Evolutionary conservation across 495 filamentous ascomycete genomes (phyloP), one percentile per base, ranked within the genome.

Genomic region (Jackrogersella minutella): DNA sequence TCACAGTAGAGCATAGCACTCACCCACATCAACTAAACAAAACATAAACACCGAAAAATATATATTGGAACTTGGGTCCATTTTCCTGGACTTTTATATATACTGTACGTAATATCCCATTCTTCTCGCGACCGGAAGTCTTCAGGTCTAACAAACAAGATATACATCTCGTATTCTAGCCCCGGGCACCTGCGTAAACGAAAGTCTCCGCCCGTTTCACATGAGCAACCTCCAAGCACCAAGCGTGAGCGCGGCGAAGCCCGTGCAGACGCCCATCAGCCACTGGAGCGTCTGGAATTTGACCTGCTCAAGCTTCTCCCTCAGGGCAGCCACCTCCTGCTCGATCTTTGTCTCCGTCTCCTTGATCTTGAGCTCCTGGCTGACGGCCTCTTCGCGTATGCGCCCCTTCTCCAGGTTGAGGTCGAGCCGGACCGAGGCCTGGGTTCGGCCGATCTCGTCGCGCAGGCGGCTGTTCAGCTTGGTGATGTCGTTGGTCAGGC

Each of bases 261-360:
- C 80, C 0, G 95, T 97, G 72, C 92, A 97, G 58, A 99, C 95
- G 76, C 95, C 95, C 89, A 98, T 96, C 31, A 99, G 81, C 95
- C 95, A 99, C 80, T 98, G 96, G 74, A 99, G 76, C 43, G 96
- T 98, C 69, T 91, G 90, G 77, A 98, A 98, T 81, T 99, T 98
- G 62, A 99, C 95, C 57, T 91, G 92, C 81, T 98, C 96, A 30
- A 99, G 82, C 77, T 94, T 87, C 79, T 97, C 95, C 63, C 92
- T 81, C 68, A 99, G 74, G 17, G 90, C 91, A 19, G 95, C 95
- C 37, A 95, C 93, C 80, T 98, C 95, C 80, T 97, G 95, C 81
- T 99, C 95, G 77, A 99, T 98, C 74, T 95, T 86, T 44, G 93
- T 96, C 78, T 99, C 95, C 14, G 96, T 98, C 83, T 99, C 95